Evolutionary conservation across 2,329 filamentous ascomycete genomes (phyloP).

Genomic region (Fusarium burgessii): DNA sequence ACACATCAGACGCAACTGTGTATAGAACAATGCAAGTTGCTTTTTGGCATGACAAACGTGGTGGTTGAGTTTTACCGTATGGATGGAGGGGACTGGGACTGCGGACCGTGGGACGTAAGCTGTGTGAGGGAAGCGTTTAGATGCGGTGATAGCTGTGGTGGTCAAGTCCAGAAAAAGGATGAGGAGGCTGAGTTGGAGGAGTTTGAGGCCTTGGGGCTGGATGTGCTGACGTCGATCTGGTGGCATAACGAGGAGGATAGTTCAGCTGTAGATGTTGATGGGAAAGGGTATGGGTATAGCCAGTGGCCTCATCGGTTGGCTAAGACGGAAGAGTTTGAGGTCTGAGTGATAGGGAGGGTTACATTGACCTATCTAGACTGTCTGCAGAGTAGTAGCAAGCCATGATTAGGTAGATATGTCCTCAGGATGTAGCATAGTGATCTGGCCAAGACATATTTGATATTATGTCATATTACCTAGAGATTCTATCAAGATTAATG

Average conservation of each 20-base stretch:
- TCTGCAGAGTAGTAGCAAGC: neutral
- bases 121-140: constrained; percentile 18
- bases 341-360: constrained; percentile 5
- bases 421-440: neutral
- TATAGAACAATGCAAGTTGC: neutral
- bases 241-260: constrained; percentile 16
- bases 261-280: constrained; percentile 20
- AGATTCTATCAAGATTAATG: neutral
- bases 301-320: neutral
- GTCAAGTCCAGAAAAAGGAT: neutral
- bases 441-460: neutral
- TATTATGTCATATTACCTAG: neutral
- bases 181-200: constrained; percentile 4
- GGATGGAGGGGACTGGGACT: constrained; percentile 5
- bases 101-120: constrained; percentile 17
- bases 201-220: constrained; percentile 14
- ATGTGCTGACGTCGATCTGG: constrained; percentile 13
- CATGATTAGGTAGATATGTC: neutral
- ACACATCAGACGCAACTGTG: constrained; percentile 8
- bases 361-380: constrained; percentile 1
- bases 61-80: constrained; percentile 27
- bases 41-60: constrained; percentile 16
- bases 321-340: neutral
- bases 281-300: constrained; percentile 12
- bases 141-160: neutral